Percentiles rank a stretch among this genome's conserved stretches.
These are phyloP conservation scores for Saraca asoca DNA, from an alignment of 331 rosid species.

Conservation along the genomic window DNA sequence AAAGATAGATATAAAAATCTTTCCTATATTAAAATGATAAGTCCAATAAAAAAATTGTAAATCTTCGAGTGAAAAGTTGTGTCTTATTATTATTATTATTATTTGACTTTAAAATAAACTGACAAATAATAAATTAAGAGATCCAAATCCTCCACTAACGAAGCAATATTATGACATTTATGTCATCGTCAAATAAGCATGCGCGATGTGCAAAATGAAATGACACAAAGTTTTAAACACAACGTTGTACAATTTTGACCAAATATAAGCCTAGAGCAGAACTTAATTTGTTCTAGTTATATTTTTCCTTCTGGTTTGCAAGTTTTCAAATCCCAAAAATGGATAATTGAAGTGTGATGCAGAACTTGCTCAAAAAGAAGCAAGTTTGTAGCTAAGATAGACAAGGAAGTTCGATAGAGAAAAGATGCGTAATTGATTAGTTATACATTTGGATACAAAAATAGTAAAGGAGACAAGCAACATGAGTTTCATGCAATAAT, in stretches of 20 bases:
- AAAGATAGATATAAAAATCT: too few species aligned
- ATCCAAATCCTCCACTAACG: conserved; percentile 40
- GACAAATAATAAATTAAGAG: too few species aligned
- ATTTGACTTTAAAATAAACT: too few species aligned
- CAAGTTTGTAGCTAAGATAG: conserved; percentile 1
- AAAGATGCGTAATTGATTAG: too few species aligned
- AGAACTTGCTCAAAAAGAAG: conserved; percentile 8
- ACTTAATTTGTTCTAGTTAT: conserved; percentile 4
- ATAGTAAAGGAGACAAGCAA: too few species aligned
- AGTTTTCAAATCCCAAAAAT: not conserved
- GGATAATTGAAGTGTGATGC: not conserved
- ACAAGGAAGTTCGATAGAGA: not conserved
- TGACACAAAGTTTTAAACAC: conserved; percentile 45
- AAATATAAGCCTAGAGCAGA: not conserved
- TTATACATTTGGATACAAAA: too few species aligned
- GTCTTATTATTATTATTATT: too few species aligned
- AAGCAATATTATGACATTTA: conserved; percentile 47
- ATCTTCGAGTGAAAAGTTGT: too few species aligned
- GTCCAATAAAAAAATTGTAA: too few species aligned
- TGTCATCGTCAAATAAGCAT: conserved; percentile 56
- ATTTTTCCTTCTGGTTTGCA: not conserved
- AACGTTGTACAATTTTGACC: too few species aligned
- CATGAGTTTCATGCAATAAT: too few species aligned
- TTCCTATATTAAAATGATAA: too few species aligned
- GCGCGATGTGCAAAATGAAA: conserved; percentile 24